A percentile compares a stretch with the other conserved stretches of the same genome.
These are phyloP conservation scores for Schizopora paradoxa DNA, from an alignment of 1,284 basidiomycete species.

Conservation along the genomic window DNA sequence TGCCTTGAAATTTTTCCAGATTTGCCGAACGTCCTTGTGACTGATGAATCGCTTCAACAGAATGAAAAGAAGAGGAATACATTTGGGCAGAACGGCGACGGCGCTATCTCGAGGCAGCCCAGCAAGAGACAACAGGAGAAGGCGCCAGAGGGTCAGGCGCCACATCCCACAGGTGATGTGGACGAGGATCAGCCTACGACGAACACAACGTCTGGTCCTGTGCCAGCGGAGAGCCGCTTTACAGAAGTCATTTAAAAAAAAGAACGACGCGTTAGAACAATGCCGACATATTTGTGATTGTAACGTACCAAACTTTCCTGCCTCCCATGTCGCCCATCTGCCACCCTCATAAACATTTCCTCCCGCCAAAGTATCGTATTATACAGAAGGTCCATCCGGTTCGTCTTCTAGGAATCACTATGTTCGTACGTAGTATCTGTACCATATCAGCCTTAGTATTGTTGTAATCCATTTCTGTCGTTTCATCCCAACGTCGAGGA, in stretches of 20 bases:
- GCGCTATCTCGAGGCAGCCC: conserved; percentile 36
- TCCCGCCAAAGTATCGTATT: too few species aligned
- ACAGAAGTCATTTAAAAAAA: conserved; percentile 25
- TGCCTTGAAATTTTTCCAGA: conserved; percentile 19
- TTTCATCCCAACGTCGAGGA: too few species aligned
- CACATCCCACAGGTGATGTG: conserved; percentile 27
- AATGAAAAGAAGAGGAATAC: conserved; percentile 36
- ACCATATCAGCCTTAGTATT: too few species aligned
- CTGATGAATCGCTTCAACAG: conserved; percentile 16
- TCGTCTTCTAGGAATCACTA: too few species aligned
- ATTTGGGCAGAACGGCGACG: conserved; percentile 22
- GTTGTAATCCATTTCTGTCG: too few species aligned
- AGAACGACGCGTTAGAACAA: too few species aligned
- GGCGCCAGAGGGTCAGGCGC: conserved; percentile 51
- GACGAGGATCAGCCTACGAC: conserved; percentile 21
- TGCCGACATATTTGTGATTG: too few species aligned
- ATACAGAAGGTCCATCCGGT: too few species aligned
- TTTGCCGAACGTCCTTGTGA: conserved; percentile 13
- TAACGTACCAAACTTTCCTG: too few species aligned
- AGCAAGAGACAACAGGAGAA: conserved; percentile 67
- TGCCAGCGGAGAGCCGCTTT: conserved; percentile 38
- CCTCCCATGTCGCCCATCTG: too few species aligned
- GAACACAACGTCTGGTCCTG: conserved; percentile 27
- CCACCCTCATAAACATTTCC: too few species aligned
- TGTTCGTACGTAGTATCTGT: too few species aligned